Evolutionary conservation across 768 basidiomycete species (phyloP).

Genomic region (Leucosporidium yakuticum): DNA sequence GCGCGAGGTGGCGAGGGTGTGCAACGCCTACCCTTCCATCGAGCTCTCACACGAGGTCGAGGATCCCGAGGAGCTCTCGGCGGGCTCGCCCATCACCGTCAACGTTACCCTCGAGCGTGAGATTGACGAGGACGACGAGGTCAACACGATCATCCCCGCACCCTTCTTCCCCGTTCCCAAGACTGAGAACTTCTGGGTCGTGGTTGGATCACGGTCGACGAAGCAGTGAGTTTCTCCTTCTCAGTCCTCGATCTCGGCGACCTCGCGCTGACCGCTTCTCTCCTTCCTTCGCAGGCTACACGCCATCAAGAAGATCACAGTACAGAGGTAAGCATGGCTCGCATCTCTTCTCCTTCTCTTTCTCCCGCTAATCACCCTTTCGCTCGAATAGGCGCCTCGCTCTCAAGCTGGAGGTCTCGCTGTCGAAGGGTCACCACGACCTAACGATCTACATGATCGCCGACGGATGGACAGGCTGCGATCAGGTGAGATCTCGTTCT

Average conservation of each 20-base stretch:
- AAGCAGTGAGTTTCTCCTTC: slow-evolving; percentile 45
- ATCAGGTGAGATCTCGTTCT: slow-evolving; percentile 1
- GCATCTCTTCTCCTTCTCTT: no score
- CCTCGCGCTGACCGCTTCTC: neutral
- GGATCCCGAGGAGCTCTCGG: slow-evolving; percentile 71
- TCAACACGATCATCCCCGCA: slow-evolving; percentile 79
- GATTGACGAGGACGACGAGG: slow-evolving; percentile 63
- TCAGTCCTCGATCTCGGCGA: neutral
- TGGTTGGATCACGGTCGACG: slow-evolving; percentile 60
- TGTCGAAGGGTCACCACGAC: slow-evolving; percentile 70
- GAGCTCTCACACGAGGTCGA: slow-evolving; percentile 83
- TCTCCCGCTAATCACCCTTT: no score
- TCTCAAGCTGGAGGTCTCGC: slow-evolving; percentile 85
- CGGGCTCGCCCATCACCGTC: slow-evolving; percentile 73
- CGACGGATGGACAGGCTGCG: slow-evolving; percentile 39
- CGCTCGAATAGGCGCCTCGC: no score
- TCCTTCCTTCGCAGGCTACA: slow-evolving; percentile 49
- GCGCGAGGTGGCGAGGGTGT: slow-evolving; percentile 89
- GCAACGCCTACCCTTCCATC: slow-evolving; percentile 82
- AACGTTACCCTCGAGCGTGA: slow-evolving; percentile 75
- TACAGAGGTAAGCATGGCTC: no score
- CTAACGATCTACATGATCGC: slow-evolving; percentile 87
- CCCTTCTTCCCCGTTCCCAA: slow-evolving; percentile 88
- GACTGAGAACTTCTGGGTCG: slow-evolving; percentile 87
- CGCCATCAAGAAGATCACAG: slow-evolving; percentile 79